Evolutionary conservation across 2,329 filamentous ascomycete genomes (phyloP), one percentile per base, ranked within the genome.

Genomic region (Claviceps sorghi): DNA sequence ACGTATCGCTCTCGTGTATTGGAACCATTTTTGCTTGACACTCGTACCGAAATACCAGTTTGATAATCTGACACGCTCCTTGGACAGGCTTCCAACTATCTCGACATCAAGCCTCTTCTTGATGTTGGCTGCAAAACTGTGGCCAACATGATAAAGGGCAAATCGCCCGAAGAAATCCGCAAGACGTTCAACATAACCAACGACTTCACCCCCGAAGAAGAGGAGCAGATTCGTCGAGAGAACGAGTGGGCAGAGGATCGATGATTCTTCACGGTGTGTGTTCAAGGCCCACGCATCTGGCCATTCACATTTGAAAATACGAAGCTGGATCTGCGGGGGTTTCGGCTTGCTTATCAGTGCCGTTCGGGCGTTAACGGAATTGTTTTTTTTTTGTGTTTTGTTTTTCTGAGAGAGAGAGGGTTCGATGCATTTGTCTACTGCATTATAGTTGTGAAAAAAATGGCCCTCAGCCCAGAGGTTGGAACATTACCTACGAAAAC

Each of bases 181-280:
- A 98, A 97, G 79, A 98, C 93, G 0, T 98, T 98, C 77, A 98
- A 98, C 74, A 98, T 98, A 64, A 93, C 94, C 64, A 98, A 98
- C 63, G 93, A 98, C 69, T 98, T 98, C 73, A 97, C 93, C 0
- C 88, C 91, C 2, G 93, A 98, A 71, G 93, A 98, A 73, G 93
- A 98, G 71, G 93, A 98, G 66, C 93, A 98, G 78, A 98, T 93
- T 58, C 84, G 87, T 53, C 81, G 87, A 4, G 87, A 93, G 76
- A 93, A 93, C 67, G 87, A 93, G 71, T 93, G 87, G 87, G 87
- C 87, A 46, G 87, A 93, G 75, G 87, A 93, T 61, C 81, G 83
- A 61, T 86, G 77, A 75, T 46, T 17, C 26, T 36, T 13, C 4
- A 6, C 32, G n/a, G 44, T 7, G 3, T 30, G n/a, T 9, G 26